Evolutionary conservation across 2,329 filamentous ascomycete genomes (phyloP), one percentile per base, ranked within the genome.

Genomic region (Penicillium griseofulvum): DNA sequence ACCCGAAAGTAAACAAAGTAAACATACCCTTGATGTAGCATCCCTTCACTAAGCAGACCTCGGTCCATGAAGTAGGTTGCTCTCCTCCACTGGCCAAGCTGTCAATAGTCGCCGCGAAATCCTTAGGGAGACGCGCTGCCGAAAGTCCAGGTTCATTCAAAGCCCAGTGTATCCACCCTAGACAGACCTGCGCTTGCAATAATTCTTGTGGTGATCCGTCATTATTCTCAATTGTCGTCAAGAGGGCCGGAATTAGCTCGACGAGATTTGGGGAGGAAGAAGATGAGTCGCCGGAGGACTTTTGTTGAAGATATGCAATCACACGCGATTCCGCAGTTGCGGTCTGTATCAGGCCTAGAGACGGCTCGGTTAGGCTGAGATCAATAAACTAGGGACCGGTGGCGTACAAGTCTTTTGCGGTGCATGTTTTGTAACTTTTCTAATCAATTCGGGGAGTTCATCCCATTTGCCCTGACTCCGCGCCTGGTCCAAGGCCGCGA

Each of bases 371-470:
- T 49, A 62, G 62, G 52, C 29, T 62, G 42, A 42, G 53, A 59
- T 51, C 52, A 29, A 55, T 42, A 52, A 29, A 42, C 49, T 48
- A 49, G 55, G 57, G 59, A 52, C 46, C 52, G 29, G 16, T 55
- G 49, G 41, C 58, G 71, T 87, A 97, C 93, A 96, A 75, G 84
- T 84, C 73, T 90, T 85, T 58, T 89, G 84, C 38, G 91, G 88
- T 65, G 91, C 90, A 82, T 99, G 93, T 75, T 99, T 97, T 69
- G 88, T 89, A 68, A 97, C 83, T 76, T 99, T 99, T 72, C 93
- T 86, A 67, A 94, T 87, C 60, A 96, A 83, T 77, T 97, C 93
- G 26, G 90, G 90, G 29, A 97, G 83, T 29, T 89, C 85, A 63
- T 86, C 81, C 94, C 94, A 99, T 72, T 87, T 87, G 49, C 89